Base-by-base conservation (phyloP, 805 yeast genomes). In the Pichia manshurica region DNA sequence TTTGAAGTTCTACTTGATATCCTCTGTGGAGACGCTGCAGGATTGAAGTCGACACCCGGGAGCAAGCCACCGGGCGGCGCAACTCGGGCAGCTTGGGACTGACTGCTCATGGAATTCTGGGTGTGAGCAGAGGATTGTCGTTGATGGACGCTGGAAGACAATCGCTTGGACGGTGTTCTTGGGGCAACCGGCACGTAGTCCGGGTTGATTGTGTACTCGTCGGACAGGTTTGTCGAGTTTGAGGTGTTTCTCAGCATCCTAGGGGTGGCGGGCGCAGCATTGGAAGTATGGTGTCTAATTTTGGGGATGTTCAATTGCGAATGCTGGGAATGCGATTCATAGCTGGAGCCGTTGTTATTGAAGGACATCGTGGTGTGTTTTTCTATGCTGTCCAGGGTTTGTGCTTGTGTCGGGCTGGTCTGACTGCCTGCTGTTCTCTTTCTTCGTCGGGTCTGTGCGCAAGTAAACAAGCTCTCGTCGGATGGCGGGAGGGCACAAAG, bases 231-330 rank as follows among this genome's bases (percentile, higher is more conserved):
- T 5, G 50, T 49, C 42, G 67, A 44, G 39, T 39, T 39, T 55
- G 60, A 54, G 20, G 49, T 75, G 56, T 77, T 78, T 55, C 84
- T 70, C 42, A 81, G 64, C 87, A 82, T 82, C 55, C 87, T 66
- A 8, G 87, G 85, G 1, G 87, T 81, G 2, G 87, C 87, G 2
- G 84, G 85, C 15, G 65, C 71, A 4, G 72, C 75, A 45, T 66
- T 67, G 25, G 64, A 53, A 23, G 52, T 43, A 23, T 17, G 17
- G 16, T 44, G 36, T 17, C 52, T 39, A 13, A 47, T 22, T 44
- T 46, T 51, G 31, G 46, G 49, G 9, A 48, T 34, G 33, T 43
- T 48, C 44, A 52, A 42, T 20, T 40, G 47, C n/a, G 33, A 33
- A 16, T 38, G n/a, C 36, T 25, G 29, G 29, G 29, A 25, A 10